Evolutionary conservation across 805 yeast genomes (phyloP).

Genomic region (Yarrowia sp.): DNA sequence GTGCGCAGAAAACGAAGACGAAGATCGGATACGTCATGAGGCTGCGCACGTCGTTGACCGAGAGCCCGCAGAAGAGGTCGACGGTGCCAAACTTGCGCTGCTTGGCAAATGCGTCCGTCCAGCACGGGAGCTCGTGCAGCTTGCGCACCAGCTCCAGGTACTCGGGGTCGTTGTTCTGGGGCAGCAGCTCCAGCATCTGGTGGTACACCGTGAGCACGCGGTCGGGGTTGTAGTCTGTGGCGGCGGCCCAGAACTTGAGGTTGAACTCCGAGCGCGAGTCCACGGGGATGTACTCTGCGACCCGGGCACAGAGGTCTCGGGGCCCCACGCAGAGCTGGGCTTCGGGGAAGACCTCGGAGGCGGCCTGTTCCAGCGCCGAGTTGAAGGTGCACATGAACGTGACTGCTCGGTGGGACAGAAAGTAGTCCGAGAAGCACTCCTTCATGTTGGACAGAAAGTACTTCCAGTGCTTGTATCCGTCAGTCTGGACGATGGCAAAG

Average conservation of each 20-base stretch:
- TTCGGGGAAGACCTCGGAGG: constrained; percentile 18
- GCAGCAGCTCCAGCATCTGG: constrained; percentile 28
- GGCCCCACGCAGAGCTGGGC: constrained; percentile 33
- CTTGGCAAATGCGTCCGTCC: constrained; percentile 34
- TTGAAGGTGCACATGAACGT: constrained; percentile 34
- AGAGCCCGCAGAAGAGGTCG: constrained; percentile 20
- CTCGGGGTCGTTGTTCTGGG: constrained; percentile 7
- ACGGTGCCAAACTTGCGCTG: constrained; percentile 34
- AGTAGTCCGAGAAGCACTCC: constrained; percentile 31
- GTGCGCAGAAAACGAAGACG: constrained; percentile 28
- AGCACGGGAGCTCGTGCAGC: constrained; percentile 30
- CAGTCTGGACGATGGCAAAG: constrained; percentile 26
- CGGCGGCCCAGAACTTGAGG: constrained; percentile 32
- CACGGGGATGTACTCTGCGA: constrained; percentile 19
- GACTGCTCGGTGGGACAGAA: constrained; percentile 12
- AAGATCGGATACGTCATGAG: constrained; percentile 35
- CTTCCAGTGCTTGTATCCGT: constrained; percentile 38
- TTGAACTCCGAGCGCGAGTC: constrained; percentile 21
- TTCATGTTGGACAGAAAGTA: constrained; percentile 28
- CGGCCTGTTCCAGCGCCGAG: constrained; percentile 26
- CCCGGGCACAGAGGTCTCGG: constrained; percentile 19
- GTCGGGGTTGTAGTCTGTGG: constrained; percentile 28
- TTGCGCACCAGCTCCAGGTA: constrained; percentile 25
- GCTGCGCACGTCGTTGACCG: constrained; percentile 21
- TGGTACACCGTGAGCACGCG: constrained; percentile 30